Evolutionary conservation across 495 filamentous ascomycete genomes (phyloP), one percentile per base, ranked within the genome.

Genomic region (Astrothelium subdiscretum): DNA sequence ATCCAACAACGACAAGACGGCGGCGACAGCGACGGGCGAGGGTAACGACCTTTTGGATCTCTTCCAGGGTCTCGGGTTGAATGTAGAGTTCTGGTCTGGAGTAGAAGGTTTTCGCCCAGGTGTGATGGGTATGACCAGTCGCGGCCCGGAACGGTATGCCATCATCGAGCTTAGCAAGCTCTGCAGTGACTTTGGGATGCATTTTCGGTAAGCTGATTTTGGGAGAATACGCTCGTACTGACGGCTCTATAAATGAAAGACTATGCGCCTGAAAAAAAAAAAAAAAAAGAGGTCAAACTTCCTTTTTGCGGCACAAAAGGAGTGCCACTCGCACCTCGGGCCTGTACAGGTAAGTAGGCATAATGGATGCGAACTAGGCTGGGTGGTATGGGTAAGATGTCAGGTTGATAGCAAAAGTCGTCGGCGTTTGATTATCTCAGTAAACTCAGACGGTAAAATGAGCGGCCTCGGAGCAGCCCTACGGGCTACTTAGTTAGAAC

Each of bases 81-180:
- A 97, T 81, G 74, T 90, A 96, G 62, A 97, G 83, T 75, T 96
- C 91, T 0, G 94, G 94, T 22, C 84, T 81, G 48, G 85, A 90
- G 70, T 85, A 85, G 76, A 91, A 94, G 42, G 94, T 97, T 70
- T 85, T 87, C 29, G 95, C 94, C 94, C 94, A 98, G n/a, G 95
- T 98, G 68, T 87, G 86, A 78, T 98, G 94, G 38, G 82, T 74
- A 74, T 97, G 83, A 32, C 81, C 75, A 61, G 77, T 73, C 57
- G 80, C 78, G 3, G 88, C 87, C 73, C 86, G 89, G 78, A 97
- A 96, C 31, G 90, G 86, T 29, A 91, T 71, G 59, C 72, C 70
- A 63, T 81, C 77, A 69, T 85, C 78, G 69, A 84, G 76, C 65
- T 72, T 78, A 29, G 77, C 75, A 58, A 85, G 75, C 74, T 87